phyloP scores from a whole-genome alignment of 2,329 filamentous ascomycete genomes.

The Coniochaeta pulveracea region DNA sequence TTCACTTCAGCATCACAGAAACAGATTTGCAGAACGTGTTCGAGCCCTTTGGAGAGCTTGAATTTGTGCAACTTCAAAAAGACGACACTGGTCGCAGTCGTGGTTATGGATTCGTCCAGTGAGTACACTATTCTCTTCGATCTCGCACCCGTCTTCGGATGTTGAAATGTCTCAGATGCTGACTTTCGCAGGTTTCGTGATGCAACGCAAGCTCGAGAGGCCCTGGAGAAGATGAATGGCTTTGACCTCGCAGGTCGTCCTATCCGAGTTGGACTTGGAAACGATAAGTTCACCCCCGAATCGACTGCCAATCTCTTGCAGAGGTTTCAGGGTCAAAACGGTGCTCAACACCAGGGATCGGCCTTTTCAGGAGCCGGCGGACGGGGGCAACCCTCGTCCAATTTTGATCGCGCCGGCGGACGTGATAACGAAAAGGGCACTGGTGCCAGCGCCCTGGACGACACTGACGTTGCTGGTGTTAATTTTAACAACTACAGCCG shows the following conservation, averaged over 20 bases:
- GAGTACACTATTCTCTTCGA: slow-evolving; percentile 29
- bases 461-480: slow-evolving; percentile 94
- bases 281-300: slow-evolving; percentile 99
- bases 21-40: slow-evolving; percentile 93
- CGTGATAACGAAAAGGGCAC: slow-evolving; percentile 84
- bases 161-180: slow-evolving; percentile 14
- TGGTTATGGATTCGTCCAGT: slow-evolving; percentile 99
- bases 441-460: slow-evolving; percentile 88
- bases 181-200: slow-evolving; percentile 65
- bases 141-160: not conserved
- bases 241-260: slow-evolving; percentile 96
- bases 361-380: slow-evolving; percentile 85
- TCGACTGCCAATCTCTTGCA: slow-evolving; percentile 87
- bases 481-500: slow-evolving; percentile 99
- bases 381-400: slow-evolving; percentile 72
- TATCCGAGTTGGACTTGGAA: slow-evolving; percentile 96
- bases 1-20: slow-evolving; percentile 98
- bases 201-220: slow-evolving; percentile 82
- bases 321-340: slow-evolving; percentile 76
- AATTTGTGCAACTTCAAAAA: slow-evolving; percentile 95
- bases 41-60: slow-evolving; percentile 92
- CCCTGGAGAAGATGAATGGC: slow-evolving; percentile 97
- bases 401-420: slow-evolving; percentile 83
- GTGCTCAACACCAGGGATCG: slow-evolving; percentile 68
- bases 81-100: slow-evolving; percentile 84